Percentiles rank a stretch among this genome's conserved stretches.
Evolutionary conservation across 345 rosid species (phyloP).

Genomic region (Sisymbrium altissimum): DNA sequence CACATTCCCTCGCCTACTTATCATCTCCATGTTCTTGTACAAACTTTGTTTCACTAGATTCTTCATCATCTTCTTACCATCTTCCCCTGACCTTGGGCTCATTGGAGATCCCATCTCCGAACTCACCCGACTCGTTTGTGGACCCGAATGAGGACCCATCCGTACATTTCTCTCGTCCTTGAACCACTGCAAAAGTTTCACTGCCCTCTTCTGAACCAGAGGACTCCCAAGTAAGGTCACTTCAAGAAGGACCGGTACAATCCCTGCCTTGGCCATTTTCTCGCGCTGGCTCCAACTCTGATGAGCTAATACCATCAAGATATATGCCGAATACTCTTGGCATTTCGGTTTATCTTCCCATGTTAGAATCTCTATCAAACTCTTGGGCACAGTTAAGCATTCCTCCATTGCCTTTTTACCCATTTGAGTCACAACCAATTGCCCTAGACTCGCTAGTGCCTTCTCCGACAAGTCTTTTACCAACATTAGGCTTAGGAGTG

Average conservation of each 20-base stretch:
- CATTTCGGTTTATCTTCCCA: slow-evolving; percentile 91
- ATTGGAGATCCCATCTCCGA: slow-evolving; percentile 53
- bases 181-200: slow-evolving; percentile 86
- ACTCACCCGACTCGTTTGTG: slow-evolving; percentile 53
- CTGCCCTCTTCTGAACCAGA: slow-evolving; percentile 80
- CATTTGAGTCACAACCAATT: slow-evolving; percentile 67
- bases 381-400: slow-evolving; percentile 47
- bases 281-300: slow-evolving; percentile 66
- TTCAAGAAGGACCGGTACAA: slow-evolving; percentile 70
- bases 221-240: slow-evolving; percentile 66
- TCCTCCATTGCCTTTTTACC: slow-evolving; percentile 78
- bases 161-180: slow-evolving; percentile 74
- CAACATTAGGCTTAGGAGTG: slow-evolving; percentile 48
- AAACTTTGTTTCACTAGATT: slow-evolving; percentile 82
- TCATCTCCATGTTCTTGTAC: slow-evolving; percentile 83
- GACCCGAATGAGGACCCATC: slow-evolving; percentile 97
- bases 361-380: slow-evolving; percentile 68
- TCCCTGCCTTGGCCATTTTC: slow-evolving; percentile 77
- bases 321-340: slow-evolving; percentile 74
- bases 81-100: slow-evolving; percentile 45
- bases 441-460: slow-evolving; percentile 69
- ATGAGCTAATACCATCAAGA: slow-evolving; percentile 81
- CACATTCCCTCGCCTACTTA: slow-evolving; percentile 61
- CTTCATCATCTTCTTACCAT: slow-evolving; percentile 79
- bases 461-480: slow-evolving; percentile 55